Percentiles rank a stretch among this genome's conserved stretches.
Conservation (phyloP, 805 yeast genomes). For the Starmerella vitae region DNA sequence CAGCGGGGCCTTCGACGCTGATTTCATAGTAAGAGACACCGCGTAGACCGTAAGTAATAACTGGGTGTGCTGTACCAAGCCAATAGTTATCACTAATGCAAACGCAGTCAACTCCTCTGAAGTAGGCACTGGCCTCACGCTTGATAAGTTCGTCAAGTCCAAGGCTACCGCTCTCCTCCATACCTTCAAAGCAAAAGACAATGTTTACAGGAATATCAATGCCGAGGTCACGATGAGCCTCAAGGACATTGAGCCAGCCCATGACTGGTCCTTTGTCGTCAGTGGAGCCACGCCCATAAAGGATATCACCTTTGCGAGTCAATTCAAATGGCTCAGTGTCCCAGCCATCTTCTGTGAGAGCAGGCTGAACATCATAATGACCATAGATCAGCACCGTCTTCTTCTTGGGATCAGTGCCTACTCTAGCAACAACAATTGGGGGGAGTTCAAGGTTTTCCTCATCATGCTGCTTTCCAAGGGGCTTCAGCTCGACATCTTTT, state of each 20-base stretch:
- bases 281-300: slow-evolving; percentile 88
- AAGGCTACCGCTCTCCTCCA: slow-evolving; percentile 95
- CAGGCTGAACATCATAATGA: slow-evolving; percentile 98
- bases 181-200: slow-evolving; percentile 90
- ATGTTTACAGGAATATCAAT: slow-evolving; percentile 87
- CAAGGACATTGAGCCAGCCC: slow-evolving; percentile 88
- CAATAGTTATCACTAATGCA: slow-evolving; percentile 96
- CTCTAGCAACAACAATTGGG: slow-evolving; percentile 84
- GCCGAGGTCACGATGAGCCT: slow-evolving; percentile 78
- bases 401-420: slow-evolving; percentile 68
- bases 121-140: slow-evolving; percentile 63
- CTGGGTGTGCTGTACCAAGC: slow-evolving; percentile 96
- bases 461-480: slow-evolving; percentile 56
- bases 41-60: slow-evolving; percentile 90
- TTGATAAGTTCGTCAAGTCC: slow-evolving; percentile 79
- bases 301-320: slow-evolving; percentile 45
- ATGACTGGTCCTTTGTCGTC: slow-evolving; percentile 98
- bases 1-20: slow-evolving; percentile 75
- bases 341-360: slow-evolving; percentile 89
- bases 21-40: slow-evolving; percentile 91
- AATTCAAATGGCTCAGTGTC: slow-evolving; percentile 76
- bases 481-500: slow-evolving; percentile 64
- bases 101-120: slow-evolving; percentile 82
- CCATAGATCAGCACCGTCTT: slow-evolving; percentile 88
- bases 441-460: slow-evolving; percentile 52